Percentiles rank a stretch among this genome's conserved stretches.
Conservation (phyloP, 768 basidiomycete genomes). For the Amanita rimosa region DNA sequence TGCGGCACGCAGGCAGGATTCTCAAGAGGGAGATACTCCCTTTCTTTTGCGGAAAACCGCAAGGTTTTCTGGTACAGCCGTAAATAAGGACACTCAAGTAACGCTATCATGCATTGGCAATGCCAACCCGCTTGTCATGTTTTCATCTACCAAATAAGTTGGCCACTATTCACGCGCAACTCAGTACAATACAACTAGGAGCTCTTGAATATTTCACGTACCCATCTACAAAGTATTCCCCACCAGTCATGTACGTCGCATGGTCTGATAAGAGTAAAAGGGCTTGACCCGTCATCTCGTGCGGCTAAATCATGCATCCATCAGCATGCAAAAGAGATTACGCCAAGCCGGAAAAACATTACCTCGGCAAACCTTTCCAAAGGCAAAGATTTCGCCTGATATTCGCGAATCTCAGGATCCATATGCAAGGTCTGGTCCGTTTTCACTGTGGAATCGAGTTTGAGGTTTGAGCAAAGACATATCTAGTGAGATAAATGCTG, state of each 20-base stretch:
- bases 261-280: slow-evolving; percentile 41
- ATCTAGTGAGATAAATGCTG: slow-evolving; percentile 1
- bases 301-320: slow-evolving; percentile 22
- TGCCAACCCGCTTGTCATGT: too few relatives aligned
- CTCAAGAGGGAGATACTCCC: too few relatives aligned
- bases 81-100: too few relatives aligned
- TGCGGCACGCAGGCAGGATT: too few relatives aligned
- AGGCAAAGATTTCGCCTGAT: slow-evolving; percentile 39
- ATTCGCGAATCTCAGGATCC: slow-evolving; percentile 36
- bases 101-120: too few relatives aligned
- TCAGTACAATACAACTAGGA: too few relatives aligned
- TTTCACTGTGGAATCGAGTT: slow-evolving; percentile 34
- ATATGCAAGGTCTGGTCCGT: slow-evolving; percentile 49
- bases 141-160: too few relatives aligned
- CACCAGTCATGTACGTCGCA: slow-evolving; percentile 18
- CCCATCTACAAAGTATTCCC: slow-evolving; percentile 8
- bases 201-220: background rate
- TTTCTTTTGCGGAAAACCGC: too few relatives aligned
- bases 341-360: background rate
- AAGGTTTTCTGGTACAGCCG: too few relatives aligned
- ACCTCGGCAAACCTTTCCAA: slow-evolving; percentile 49
- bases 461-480: too few relatives aligned
- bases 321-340: background rate
- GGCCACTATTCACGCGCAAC: too few relatives aligned
- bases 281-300: slow-evolving; percentile 46